phyloP scores from a whole-genome alignment of 306 rosid species.

The Senna tora region DNA sequence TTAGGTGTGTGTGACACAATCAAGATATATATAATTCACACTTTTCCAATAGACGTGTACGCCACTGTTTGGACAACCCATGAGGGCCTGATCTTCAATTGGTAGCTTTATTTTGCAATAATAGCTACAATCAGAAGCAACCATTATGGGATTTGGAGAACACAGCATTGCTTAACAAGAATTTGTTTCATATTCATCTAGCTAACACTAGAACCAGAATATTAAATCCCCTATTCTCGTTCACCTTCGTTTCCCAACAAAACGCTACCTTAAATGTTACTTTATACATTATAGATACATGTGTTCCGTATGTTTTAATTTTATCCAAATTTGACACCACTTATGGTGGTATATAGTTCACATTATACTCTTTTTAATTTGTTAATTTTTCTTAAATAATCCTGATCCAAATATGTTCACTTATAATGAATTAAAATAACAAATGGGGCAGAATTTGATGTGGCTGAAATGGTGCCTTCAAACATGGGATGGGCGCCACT shows the following conservation, averaged over 20 bases:
- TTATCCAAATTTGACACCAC: background rate
- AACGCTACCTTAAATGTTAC: background rate
- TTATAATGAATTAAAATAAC: too few species aligned
- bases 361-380: too few species aligned
- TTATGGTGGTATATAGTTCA: too few species aligned
- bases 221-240: background rate
- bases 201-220: background rate
- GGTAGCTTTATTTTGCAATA: background rate
- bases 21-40: background rate
- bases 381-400: too few species aligned
- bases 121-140: constrained; percentile 35
- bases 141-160: background rate
- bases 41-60: constrained; percentile 19
- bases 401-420: too few species aligned
- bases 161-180: constrained; percentile 19
- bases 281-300: too few species aligned
- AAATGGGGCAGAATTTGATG: background rate
- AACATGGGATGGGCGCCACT: constrained; percentile 17
- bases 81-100: constrained; percentile 10
- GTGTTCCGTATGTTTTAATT: background rate
- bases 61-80: constrained; percentile 16
- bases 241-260: background rate
- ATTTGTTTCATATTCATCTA: background rate
- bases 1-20: background rate
- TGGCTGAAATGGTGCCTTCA: constrained; percentile 15